phyloP scores from a whole-genome alignment of 495 filamentous ascomycete species.

The Aspergillus asperescens region DNA sequence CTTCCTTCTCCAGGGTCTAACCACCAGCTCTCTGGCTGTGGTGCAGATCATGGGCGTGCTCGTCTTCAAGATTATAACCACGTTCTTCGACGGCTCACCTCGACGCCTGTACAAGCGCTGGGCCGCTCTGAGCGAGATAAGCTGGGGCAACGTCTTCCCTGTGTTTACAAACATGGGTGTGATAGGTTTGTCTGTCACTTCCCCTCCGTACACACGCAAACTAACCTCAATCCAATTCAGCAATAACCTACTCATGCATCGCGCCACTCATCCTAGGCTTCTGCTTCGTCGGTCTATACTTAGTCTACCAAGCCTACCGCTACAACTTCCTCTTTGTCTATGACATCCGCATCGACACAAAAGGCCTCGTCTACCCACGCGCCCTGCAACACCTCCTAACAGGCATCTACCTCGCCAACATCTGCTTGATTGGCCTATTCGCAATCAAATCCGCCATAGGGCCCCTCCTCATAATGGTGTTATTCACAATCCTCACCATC shows the following conservation, averaged over 20 bases:
- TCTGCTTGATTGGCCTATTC: constrained; percentile 85
- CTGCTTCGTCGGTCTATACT: constrained; percentile 66
- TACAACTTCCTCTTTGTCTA: constrained; percentile 92
- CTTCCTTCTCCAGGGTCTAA: constrained; percentile 82
- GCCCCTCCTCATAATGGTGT: constrained; percentile 69
- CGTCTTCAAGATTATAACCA: constrained; percentile 70
- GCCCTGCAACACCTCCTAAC: constrained; percentile 82
- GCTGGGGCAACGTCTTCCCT: constrained; percentile 83
- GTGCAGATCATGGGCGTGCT: constrained; percentile 69
- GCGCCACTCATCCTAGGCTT: constrained; percentile 81
- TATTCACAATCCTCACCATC: constrained; percentile 70
- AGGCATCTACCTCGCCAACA: constrained; percentile 74
- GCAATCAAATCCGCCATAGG: constrained; percentile 63
- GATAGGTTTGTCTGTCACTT: constrained; percentile 48
- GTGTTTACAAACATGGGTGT: constrained; percentile 84
- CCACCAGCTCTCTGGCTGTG: constrained; percentile 62
- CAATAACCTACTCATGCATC: constrained; percentile 79
- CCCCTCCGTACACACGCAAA: neutral
- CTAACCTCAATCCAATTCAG: constrained; percentile 12
- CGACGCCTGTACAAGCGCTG: constrained; percentile 60
- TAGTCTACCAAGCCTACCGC: constrained; percentile 85
- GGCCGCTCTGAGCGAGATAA: constrained; percentile 53
- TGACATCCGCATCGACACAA: constrained; percentile 76
- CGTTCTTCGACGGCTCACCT: constrained; percentile 57
- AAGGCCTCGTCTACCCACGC: constrained; percentile 79